Conservation (phyloP, 208 protist species). For the Phytomonas sp. region DNA sequence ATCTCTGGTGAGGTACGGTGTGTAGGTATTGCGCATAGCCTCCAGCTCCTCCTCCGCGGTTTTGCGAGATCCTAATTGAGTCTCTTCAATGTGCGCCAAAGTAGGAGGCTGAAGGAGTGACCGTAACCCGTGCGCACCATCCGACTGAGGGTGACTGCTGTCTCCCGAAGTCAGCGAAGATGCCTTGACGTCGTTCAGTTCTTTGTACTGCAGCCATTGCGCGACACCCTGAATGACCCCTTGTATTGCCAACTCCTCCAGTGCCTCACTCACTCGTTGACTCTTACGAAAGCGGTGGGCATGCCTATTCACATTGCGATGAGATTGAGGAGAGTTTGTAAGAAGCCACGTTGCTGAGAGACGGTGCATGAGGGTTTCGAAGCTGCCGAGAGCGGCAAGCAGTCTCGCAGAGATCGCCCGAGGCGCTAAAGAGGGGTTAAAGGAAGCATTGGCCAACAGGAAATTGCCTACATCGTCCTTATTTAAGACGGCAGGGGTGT, state of each 20-base stretch:
- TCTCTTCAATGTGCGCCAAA: conserved; percentile 30
- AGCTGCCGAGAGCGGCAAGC: conserved; percentile 9
- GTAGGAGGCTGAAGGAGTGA: conserved; percentile 25
- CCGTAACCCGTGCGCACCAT: not conserved
- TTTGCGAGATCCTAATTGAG: conserved; percentile 22
- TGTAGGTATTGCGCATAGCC: conserved; percentile 59
- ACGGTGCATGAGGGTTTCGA: conserved; percentile 25
- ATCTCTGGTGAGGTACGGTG: conserved; percentile 61
- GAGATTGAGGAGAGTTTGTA: not conserved
- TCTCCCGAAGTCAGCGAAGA: not conserved
- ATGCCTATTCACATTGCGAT: not conserved
- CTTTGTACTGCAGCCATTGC: not conserved
- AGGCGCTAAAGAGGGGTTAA: not conserved
- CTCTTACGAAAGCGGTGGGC: not conserved
- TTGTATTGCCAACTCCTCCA: not conserved
- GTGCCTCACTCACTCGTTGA: not conserved
- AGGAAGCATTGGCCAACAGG: not conserved
- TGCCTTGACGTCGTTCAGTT: not conserved
- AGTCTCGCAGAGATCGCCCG: not conserved
- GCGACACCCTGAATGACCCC: not conserved
- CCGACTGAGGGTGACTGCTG: not conserved
- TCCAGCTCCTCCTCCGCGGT: conserved; percentile 44
- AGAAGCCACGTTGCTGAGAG: not conserved
- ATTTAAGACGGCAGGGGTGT: not conserved
- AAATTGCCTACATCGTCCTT: not conserved